Percentiles rank a stretch among this genome's conserved stretches.
These are phyloP conservation scores for Annulohypoxylon maeteangense DNA, from an alignment of 495 filamentous ascomycete genomes.

Conservation along the genomic window DNA sequence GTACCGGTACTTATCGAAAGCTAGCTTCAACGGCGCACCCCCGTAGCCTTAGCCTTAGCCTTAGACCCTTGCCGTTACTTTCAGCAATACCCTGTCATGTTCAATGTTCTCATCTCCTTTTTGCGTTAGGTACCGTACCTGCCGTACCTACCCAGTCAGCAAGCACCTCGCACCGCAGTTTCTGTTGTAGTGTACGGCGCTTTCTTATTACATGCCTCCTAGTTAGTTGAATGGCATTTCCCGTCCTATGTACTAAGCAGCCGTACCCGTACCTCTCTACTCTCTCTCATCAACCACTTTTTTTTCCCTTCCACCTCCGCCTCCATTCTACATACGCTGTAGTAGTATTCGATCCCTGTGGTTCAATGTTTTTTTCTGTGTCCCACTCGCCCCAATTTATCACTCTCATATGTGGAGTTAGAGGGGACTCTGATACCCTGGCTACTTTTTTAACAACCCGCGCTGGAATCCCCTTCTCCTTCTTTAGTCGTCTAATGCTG, in stretches of 20 bases:
- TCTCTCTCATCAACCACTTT: constrained; percentile 2
- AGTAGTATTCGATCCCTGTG: constrained; percentile 39
- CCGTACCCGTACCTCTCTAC: constrained; percentile 4
- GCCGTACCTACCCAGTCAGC: constrained; percentile 19
- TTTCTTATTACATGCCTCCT: constrained; percentile 37
- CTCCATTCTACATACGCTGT: constrained; percentile 27
- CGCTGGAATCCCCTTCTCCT: constrained; percentile 38
- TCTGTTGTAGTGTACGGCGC: background rate
- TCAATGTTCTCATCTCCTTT: constrained; percentile 41
- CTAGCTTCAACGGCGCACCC: constrained; percentile 32
- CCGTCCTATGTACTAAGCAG: constrained; percentile 26
- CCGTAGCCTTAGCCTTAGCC: constrained; percentile 34
- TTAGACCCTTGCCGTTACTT: constrained; percentile 45
- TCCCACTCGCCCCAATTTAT: constrained; percentile 47
- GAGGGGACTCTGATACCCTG: constrained; percentile 38
- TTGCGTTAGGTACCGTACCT: constrained; percentile 32
- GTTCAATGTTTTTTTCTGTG: constrained; percentile 26
- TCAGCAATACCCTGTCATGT: constrained; percentile 44
- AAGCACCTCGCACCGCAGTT: constrained; percentile 12
- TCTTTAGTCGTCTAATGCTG: constrained; percentile 33
- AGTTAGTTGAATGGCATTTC: constrained; percentile 35
- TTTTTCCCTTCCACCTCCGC: constrained; percentile 21
- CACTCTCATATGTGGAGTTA: constrained; percentile 33
- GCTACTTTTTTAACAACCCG: constrained; percentile 33
- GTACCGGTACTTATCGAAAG: constrained; percentile 39